Base-by-base conservation (phyloP, 1,284 basidiomycete genomes). In the Pascua sp. region DNA sequence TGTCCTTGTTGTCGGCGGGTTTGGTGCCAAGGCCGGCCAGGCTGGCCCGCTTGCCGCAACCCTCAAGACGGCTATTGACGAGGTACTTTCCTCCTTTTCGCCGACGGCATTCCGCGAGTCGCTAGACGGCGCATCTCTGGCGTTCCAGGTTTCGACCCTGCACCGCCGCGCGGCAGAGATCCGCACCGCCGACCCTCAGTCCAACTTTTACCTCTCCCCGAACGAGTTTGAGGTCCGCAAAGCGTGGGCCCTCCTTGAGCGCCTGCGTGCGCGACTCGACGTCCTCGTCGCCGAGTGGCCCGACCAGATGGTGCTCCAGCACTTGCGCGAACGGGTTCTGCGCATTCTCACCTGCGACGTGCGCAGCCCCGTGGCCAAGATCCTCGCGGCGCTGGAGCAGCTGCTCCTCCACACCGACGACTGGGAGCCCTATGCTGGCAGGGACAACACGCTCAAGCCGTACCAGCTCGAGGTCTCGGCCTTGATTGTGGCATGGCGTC, bases 341-440 rank as follows among this genome's bases (percentile, higher is more conserved):
- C 78, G 80, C 8, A 82, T 95, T 50, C 78, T 92, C 43, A 73
- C 79, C 0, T 79, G 95, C 16, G 81, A 84, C 53, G 78, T 89
- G 7, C 79, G 82, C 47, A 87, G 85, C 62, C 87, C 96, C 0
- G 79, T 98, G 7, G 92, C 95, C 8, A 88, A 87, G 70, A 78
- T 95, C 17, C 82, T 99, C 16, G 83, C 90, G 0, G 86, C 88
- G 2, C 73, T 98, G 45, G 96, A 99, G 74, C 88, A 89, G 61
- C 80, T 99, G 11, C 79, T 98, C 2, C 70, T 87, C 45, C 90
- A 96, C 63, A 91, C 87, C 11, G 91, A 96, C 61, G 96, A 98
- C 71, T 99, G 96, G 96, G 92, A 98, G 73, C 87, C 87, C 67
- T 98, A 90, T 67, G 88, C 95, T 11, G 94, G 92, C 76, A 82